Base-by-base conservation (phyloP, 2,329 filamentous ascomycete genomes). In the Arthrinium puccinioides region DNA sequence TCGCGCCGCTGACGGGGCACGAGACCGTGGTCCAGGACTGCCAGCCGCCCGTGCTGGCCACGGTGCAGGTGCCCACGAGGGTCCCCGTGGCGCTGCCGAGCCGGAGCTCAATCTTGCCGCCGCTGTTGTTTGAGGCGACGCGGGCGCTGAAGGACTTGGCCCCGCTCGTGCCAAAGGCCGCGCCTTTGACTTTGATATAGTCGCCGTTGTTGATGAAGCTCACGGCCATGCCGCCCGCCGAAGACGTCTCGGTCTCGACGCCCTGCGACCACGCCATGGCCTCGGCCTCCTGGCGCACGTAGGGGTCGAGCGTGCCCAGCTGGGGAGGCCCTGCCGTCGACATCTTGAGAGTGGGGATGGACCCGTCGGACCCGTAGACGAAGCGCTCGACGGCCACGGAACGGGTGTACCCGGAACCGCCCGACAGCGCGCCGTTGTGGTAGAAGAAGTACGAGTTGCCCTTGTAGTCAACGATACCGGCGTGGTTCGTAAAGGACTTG, bases 171-270 rank as follows among this genome's bases (percentile, higher is more conserved):
- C 55, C 54, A 28, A 58, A 58, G 5, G 40, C 49, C 18, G 57
- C 55, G 21, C 55, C 55, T 27, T 47, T 46, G 38, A 57, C 49
- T 43, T 57, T 58, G 45, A 58, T 50, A 40, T 57, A 57, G 42
- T 54, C 55, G 14, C 45, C 46, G 44, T 56, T 50, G 40, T 48
- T 47, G 48, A 55, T 52, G 26, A 30, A 44, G 20, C 34, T 39
- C 13, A 58, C 49, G 29, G 50, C 40, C 11, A 53, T 42, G 8
- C 49, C 50, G 16, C 52, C 55, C 32, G 56, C 50, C 32, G 40
- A 42, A 36, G 43, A 47, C 9, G 15, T 23, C 28, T 52, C 48
- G n/a, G 45, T 47, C 41, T 51, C 44, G 27, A 52, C 25, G 16
- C 50, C 50, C 10, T 35, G 36, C n/a, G 51, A 50, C 36, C 47